phyloP scores from a whole-genome alignment of 768 basidiomycete species.

The Auricularia heimuer region DNA sequence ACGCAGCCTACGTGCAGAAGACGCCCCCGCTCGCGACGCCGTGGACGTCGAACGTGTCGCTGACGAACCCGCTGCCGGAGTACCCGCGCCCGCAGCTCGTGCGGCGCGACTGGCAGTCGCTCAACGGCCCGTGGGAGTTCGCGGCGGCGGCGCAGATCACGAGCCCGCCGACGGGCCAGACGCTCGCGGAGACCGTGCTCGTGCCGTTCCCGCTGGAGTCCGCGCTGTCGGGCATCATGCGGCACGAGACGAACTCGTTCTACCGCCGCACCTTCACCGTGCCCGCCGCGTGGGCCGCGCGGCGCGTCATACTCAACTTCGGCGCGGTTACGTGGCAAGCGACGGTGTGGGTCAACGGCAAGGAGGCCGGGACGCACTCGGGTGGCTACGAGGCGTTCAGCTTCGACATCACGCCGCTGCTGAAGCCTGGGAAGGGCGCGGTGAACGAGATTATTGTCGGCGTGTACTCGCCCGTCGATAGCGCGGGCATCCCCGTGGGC shows the following conservation, averaged over 20 bases:
- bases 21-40: constrained; percentile 4
- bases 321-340: neutral
- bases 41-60: neutral
- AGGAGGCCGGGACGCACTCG: neutral
- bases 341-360: neutral
- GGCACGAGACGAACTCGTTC: neutral
- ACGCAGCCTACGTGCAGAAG: neutral
- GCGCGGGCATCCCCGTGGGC: neutral
- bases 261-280: constrained; percentile 1
- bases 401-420: neutral
- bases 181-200: constrained; percentile 1
- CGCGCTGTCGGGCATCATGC: constrained; percentile 2
- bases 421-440: neutral
- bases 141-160: neutral
- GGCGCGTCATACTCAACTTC: neutral
- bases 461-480: neutral
- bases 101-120: neutral
- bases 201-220: constrained; percentile 3
- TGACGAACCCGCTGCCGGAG: neutral
- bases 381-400: neutral
- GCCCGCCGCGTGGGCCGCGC: neutral
- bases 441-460: neutral
- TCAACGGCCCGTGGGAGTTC: constrained; percentile 1
- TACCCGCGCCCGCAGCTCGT: constrained; percentile 1
- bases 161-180: constrained; percentile 2